Conservation (phyloP, 345 rosid species). For the Linum trigynum region DNA sequence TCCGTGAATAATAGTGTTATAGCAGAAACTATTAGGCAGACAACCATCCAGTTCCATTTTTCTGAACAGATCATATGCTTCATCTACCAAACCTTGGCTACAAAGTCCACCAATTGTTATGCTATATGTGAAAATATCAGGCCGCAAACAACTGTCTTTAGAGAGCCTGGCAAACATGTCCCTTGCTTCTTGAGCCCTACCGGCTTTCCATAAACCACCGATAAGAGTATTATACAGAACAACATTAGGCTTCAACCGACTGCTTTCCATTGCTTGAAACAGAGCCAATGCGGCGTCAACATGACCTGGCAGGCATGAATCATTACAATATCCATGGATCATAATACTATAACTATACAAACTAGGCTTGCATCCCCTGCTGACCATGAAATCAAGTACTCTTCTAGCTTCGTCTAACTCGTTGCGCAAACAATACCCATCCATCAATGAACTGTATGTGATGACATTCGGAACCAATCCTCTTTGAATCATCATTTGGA, state of each 20-base stretch:
- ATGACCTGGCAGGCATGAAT: neutral
- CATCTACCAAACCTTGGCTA: neutral
- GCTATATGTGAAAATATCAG: neutral
- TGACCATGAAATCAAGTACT: neutral
- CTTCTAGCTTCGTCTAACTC: neutral
- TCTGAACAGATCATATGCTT: neutral
- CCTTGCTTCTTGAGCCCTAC: slow-evolving; percentile 4
- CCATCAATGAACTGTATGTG: neutral
- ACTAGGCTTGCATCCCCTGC: neutral
- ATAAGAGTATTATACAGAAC: slow-evolving; percentile 1
- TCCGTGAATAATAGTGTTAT: neutral
- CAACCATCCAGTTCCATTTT: neutral
- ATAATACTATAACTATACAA: neutral
- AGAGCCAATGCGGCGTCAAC: neutral
- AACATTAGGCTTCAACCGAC: neutral
- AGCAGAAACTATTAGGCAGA: neutral
- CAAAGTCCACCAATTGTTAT: neutral
- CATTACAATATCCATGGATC: neutral
- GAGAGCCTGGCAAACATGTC: neutral
- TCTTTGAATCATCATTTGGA: slow-evolving; percentile 13
- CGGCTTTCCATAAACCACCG: slow-evolving; percentile 2
- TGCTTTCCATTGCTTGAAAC: neutral
- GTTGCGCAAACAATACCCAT: neutral
- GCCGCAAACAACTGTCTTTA: neutral
- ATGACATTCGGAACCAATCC: neutral